Percentiles rank a stretch among this genome's conserved stretches.
Evolutionary conservation across 2,329 filamentous ascomycete species (phyloP).

Genomic region (Phialophora expanda): DNA sequence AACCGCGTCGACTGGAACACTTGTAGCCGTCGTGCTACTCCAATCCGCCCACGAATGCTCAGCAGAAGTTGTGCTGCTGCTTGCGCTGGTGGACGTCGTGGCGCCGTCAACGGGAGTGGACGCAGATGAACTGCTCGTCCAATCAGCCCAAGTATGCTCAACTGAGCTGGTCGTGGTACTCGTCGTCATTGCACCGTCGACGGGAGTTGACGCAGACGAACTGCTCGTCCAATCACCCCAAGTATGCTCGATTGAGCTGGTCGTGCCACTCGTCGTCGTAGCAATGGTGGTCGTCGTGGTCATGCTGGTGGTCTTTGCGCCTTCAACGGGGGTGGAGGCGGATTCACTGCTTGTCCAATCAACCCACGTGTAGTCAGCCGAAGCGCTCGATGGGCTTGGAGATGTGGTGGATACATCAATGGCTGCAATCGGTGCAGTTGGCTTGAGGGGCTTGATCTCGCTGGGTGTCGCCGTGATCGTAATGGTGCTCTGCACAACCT

Average conservation of each 20-base stretch:
- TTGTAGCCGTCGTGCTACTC: slow-evolving; percentile 1
- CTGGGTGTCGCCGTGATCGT: slow-evolving; percentile 29
- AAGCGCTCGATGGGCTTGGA: not conserved
- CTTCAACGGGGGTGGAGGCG: not conserved
- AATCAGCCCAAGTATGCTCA: slow-evolving; percentile 3
- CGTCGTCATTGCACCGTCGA: not conserved
- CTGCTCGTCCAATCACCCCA: slow-evolving; percentile 8
- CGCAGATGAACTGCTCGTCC: slow-evolving; percentile 4
- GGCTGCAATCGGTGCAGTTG: slow-evolving; percentile 16
- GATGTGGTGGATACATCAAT: slow-evolving; percentile 20
- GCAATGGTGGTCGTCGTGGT: slow-evolving; percentile 7
- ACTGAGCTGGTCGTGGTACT: slow-evolving; percentile 9
- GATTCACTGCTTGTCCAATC: slow-evolving; percentile 2
- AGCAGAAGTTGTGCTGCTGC: not conserved
- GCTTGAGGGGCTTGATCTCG: slow-evolving; percentile 13
- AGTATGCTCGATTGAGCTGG: slow-evolving; percentile 3
- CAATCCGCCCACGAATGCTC: slow-evolving; percentile 6
- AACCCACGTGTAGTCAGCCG: not conserved
- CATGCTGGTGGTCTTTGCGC: not conserved
- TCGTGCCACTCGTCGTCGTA: not conserved
- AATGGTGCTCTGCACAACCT: slow-evolving; percentile 32
- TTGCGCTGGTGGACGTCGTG: slow-evolving; percentile 1
- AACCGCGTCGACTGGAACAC: not conserved
- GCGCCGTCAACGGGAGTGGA: not conserved
- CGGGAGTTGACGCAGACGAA: not conserved